Conservation (phyloP, 805 yeast genomes). For the Suhomyces vadensis region DNA sequence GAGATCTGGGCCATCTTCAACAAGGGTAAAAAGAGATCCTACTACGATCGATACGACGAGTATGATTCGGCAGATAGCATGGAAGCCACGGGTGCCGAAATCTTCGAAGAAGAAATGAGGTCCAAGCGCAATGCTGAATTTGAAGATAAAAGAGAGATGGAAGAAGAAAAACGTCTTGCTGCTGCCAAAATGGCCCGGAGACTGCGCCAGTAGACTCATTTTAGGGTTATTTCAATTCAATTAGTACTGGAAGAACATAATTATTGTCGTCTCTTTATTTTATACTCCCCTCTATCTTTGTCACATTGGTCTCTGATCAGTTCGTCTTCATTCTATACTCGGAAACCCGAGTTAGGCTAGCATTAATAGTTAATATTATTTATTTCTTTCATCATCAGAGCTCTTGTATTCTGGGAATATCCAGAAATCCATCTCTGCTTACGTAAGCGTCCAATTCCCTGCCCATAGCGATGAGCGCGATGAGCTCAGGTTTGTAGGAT, state of each 20-base stretch:
- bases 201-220: no score
- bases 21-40: constrained; percentile 55
- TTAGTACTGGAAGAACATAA: background rate
- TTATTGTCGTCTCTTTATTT: background rate
- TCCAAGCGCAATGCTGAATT: constrained; percentile 66
- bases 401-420: no score
- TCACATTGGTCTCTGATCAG: no score
- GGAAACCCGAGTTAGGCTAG: background rate
- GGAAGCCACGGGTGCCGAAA: constrained; percentile 94
- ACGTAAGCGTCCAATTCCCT: background rate
- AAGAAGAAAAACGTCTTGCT: constrained; percentile 50
- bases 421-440: no score
- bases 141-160: constrained; percentile 77
- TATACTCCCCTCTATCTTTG: no score
- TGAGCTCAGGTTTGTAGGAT: background rate
- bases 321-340: no score
- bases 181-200: constrained; percentile 14
- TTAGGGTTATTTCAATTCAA: no score
- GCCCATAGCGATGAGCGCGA: background rate
- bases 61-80: constrained; percentile 61
- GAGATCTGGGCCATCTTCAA: constrained; percentile 90
- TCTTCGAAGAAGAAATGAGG: constrained; percentile 75
- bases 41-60: constrained; percentile 46
- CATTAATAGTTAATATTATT: background rate
- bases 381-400: background rate